Base-by-base conservation (phyloP, 805 yeast genomes). In the Candida maris region DNA sequence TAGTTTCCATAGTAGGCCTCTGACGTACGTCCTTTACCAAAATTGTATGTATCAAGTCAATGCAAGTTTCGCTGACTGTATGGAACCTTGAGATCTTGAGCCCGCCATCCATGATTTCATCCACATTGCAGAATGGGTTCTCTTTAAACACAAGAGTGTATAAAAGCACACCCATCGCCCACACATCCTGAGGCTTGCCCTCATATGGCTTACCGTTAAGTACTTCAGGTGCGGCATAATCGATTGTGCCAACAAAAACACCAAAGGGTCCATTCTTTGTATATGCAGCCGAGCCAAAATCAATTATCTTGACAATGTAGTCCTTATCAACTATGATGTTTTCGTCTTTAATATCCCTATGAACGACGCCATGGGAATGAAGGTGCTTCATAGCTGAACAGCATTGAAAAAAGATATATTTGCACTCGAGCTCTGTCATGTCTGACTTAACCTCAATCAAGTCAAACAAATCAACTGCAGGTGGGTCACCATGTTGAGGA, bases 211-310 rank as follows among this genome's bases (percentile, higher is more conserved):
- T 80, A 2, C 97, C 98, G 34, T 80, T 73, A 23, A 93, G 67
- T 1, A 93, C 96, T 60, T 93, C 98, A 0, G 98, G 98, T 0
- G 97, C 95, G 1, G 97, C 97, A 59, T 91, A 93, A 59, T 93
- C 97, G 29, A 93, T 80, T 0, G 98, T 93, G 3, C 98, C 98
- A 2, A 93, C 97, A 62, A 93, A 91, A 4, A 93, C 96, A 49
- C 91, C 96, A 62, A 91, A 93, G 4, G 97, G 97, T 0, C 97
- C 97, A 64, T 82, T 87, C 46, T 74, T 77, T 15, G 80, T 77
- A 58, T 87, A 87, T 0, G 97, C 96, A 1, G 97, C 95, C 32
- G 95, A 82, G 1, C 98, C 98, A 59, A 88, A 91, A 62, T 91
- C 98, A 54, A 91, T 91, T 44, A 91, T 67, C 57, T 88, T 89